Evolutionary conservation across 2,329 filamentous ascomycete species (phyloP).

Genomic region (Stagonosporopsis chrysanthemi): DNA sequence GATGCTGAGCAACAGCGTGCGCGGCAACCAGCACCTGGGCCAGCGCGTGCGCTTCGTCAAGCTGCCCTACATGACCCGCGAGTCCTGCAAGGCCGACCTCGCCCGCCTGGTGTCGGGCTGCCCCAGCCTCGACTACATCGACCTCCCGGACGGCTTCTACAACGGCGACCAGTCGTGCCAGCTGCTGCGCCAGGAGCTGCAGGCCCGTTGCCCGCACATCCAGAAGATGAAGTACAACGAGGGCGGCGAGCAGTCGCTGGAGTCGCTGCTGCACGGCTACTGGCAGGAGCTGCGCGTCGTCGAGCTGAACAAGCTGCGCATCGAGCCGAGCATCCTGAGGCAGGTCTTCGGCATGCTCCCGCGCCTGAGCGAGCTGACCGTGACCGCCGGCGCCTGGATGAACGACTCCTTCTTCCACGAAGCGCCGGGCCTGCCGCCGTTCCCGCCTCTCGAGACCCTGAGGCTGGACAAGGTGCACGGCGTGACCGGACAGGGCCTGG

Average conservation of each 20-base stretch:
- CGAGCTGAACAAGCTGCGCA: conserved; percentile 71
- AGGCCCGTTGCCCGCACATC: conserved; percentile 81
- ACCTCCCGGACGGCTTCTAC: conserved; percentile 88
- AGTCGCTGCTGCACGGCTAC: conserved; percentile 69
- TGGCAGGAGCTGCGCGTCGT: conserved; percentile 78
- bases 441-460: conserved; percentile 78
- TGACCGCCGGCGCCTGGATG: conserved; percentile 73
- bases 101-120: conserved; percentile 85
- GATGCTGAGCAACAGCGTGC: conserved; percentile 81
- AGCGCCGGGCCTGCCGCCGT: conserved; percentile 70
- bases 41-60: conserved; percentile 79
- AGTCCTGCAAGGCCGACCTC: conserved; percentile 83
- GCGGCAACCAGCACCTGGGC: conserved; percentile 76
- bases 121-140: conserved; percentile 85
- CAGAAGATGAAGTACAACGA: conserved; percentile 86
- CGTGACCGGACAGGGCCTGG: conserved; percentile 75
- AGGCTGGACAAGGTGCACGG: conserved; percentile 74
- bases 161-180: conserved; percentile 78
- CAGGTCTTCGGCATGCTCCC: conserved; percentile 73
- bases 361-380: conserved; percentile 74
- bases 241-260: conserved; percentile 80
- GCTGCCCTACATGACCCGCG: conserved; percentile 92
- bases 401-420: conserved; percentile 78
- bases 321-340: conserved; percentile 75
- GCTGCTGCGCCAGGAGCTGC: conserved; percentile 81